Evolutionary conservation across 768 basidiomycete genomes (phyloP), one percentile per base, ranked within the genome.

Genomic region (Termitomyces sp.): DNA sequence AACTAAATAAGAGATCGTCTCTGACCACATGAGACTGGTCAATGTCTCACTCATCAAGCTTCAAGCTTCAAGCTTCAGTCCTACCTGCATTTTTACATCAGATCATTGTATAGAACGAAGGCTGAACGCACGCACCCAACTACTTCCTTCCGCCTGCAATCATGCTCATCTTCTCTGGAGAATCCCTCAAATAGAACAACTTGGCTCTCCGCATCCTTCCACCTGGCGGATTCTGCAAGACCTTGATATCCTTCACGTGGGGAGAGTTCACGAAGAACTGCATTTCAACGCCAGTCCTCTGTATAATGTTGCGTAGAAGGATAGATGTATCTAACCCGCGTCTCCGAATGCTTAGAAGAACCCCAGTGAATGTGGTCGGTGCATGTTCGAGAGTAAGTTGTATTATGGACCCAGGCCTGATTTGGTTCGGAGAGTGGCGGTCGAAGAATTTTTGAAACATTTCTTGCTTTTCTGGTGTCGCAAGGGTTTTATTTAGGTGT

Each of bases 241-340:
- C 75, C 72, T 86, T 86, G 72, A 98, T 88, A 55, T 89, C 86
- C 78, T 91, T 92, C 72, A 98, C 66, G 68, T 92, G 83, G 29
- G 96, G 95, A 52, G 89, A 91, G 66, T 83, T 85, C 62, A 87
- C 84, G 70, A 88, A 94, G 75, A 92, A 90, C 67, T 88, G 88
- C 88, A 92, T 88, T 78, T 98, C 96, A 39, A 97, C 88, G 13
- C 94, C 95, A 13, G 89, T 92, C 61, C 93, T 81, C 65, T 92
- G 89, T 53, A 98, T 81, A 62, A 97, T 83, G 73, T 98, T 98
- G 62, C 96, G 83, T 52, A 98, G 74, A 54, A 86, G 78, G 68
- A 98, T 90, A n/a, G 86, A 88, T 28, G 92, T 94, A 73, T 93
- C 92, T 29, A 84, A 79, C 1, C 94, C 95, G 39, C 89, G 83